Evolutionary conservation across 805 yeast genomes (phyloP), one percentile per base, ranked within the genome.

Genomic region (Candida oleophila): DNA sequence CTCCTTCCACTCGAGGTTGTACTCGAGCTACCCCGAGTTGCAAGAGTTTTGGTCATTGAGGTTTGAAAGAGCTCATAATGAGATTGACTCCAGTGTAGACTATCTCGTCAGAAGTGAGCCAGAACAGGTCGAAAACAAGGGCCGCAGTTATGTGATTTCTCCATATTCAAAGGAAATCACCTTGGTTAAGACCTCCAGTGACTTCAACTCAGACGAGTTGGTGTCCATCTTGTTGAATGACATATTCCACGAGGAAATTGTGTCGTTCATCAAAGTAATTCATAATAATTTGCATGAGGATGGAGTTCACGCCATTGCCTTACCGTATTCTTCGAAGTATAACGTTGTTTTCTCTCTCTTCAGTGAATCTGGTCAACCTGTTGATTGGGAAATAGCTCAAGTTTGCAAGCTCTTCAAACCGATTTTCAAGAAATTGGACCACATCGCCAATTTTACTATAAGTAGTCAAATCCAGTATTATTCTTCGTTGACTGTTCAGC

Each of bases 391-490:
- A 32, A 80, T 88, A 40, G 82, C 78, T 12, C 49, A 65, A 1
- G 78, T 86, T 3, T 55, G 84, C 9, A 59, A 71, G n/a, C 56
- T 63, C 15, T 80, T 89, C 53, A 57, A 69, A 1, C 86, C 89
- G 1, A 75, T 87, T 22, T 66, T 87, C 42, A 55, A 68, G 1
- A 64, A 71, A 21, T 67, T 91, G 44, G 59, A 73, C 5, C 76
- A 77, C 32, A 75, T 80, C 51, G 78, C 89, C 28, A 83, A 86
- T 55, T 82, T 92, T 59, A 79, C 91, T 3, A 72, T 91, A 20
- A 92, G 88, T 55, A 74, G 95, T 1, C 95, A 89, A 61, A 76
- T 88, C 33, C 86, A 85, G 50, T 85, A 85, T 62, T 88, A 80
- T 59, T 81, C 87, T 14, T 60, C 59, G 28, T 65, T 79, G 28